Conservation (phyloP, 2,329 filamentous ascomycete species). For the Leptoxyphium fumago region DNA sequence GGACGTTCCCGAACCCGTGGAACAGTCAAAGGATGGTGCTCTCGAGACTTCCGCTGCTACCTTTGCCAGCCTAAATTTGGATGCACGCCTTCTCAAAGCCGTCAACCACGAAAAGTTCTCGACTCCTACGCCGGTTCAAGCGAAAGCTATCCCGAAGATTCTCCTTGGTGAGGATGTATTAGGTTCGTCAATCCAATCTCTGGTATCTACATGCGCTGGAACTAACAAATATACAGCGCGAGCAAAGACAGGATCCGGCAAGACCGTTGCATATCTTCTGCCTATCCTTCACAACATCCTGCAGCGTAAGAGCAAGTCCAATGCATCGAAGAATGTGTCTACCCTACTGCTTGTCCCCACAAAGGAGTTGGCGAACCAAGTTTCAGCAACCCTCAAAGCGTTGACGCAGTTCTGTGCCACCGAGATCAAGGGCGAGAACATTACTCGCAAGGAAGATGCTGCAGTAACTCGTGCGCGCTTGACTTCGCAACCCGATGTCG, state of each 20-base stretch:
- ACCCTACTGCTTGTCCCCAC: slow-evolving; percentile 89
- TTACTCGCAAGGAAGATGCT: slow-evolving; percentile 81
- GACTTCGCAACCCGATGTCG: slow-evolving; percentile 71
- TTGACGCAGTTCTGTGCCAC: slow-evolving; percentile 76
- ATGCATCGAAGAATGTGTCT: slow-evolving; percentile 39
- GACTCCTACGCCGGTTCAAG: slow-evolving; percentile 77
- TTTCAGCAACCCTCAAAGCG: slow-evolving; percentile 60
- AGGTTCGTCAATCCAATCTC: slow-evolving; percentile 22
- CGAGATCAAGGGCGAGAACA: slow-evolving; percentile 66
- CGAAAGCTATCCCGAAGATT: slow-evolving; percentile 73
- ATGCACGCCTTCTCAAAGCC: slow-evolving; percentile 72
- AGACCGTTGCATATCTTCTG: slow-evolving; percentile 90
- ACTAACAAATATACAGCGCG: slow-evolving; percentile 43
- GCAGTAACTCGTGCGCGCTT: slow-evolving; percentile 77
- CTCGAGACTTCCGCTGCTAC: slow-evolving; percentile 2
- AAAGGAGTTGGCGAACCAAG: slow-evolving; percentile 84
- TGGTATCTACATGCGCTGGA: background rate
- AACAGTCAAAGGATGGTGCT: background rate
- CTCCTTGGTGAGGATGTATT: slow-evolving; percentile 80
- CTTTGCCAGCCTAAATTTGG: slow-evolving; percentile 67
- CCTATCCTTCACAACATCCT: slow-evolving; percentile 77
- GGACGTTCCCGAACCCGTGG: slow-evolving; percentile 3
- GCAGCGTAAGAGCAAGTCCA: slow-evolving; percentile 52
- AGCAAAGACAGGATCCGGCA: slow-evolving; percentile 89
- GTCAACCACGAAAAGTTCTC: slow-evolving; percentile 72